Conservation (phyloP, 2,329 filamentous ascomycete species). For the Rugonectria rugulosa region DNA sequence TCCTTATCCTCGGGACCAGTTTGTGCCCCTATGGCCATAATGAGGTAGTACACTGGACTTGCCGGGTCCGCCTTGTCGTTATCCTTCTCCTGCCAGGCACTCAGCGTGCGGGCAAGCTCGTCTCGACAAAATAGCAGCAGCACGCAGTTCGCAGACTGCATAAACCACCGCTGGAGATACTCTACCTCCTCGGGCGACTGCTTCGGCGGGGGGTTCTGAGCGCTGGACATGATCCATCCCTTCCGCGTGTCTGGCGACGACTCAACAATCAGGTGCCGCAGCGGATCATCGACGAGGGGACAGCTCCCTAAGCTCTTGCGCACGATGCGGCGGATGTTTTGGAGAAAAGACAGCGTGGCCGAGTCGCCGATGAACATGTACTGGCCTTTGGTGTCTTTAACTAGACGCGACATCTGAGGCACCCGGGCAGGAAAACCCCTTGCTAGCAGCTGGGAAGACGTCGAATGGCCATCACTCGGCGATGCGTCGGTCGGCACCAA, state of each 20-base stretch:
- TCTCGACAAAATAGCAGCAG: conserved; percentile 43
- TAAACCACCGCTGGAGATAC: conserved; percentile 43
- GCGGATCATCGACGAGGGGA: conserved; percentile 44
- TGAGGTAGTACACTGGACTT: conserved; percentile 38
- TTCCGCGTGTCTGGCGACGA: conserved; percentile 39
- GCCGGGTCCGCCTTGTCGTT: conserved; percentile 27
- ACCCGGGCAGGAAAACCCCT: conserved; percentile 34
- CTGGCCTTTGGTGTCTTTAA: conserved; percentile 43
- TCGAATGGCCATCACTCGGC: conserved; percentile 21
- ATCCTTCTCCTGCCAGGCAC: conserved; percentile 39
- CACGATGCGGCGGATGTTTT: conserved; percentile 45
- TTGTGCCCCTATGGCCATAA: conserved; percentile 44
- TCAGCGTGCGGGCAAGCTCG: conserved; percentile 36
- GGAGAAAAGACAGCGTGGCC: conserved; percentile 44
- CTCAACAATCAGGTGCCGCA: conserved; percentile 45
- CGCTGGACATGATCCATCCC: conserved; percentile 38
- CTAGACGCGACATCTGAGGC: conserved; percentile 41
- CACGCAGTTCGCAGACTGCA: conserved; percentile 37
- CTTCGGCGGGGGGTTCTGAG: conserved; percentile 33
- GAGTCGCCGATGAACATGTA: conserved; percentile 49
- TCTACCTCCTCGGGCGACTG: conserved; percentile 36
- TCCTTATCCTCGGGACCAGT: conserved; percentile 44
- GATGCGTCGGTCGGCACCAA: conserved; percentile 9
- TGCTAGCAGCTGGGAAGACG: conserved; percentile 32
- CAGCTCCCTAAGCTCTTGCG: conserved; percentile 42